These are phyloP conservation scores for Amanita rimosa DNA, from an alignment of 768 basidiomycete species.

Conservation along the genomic window DNA sequence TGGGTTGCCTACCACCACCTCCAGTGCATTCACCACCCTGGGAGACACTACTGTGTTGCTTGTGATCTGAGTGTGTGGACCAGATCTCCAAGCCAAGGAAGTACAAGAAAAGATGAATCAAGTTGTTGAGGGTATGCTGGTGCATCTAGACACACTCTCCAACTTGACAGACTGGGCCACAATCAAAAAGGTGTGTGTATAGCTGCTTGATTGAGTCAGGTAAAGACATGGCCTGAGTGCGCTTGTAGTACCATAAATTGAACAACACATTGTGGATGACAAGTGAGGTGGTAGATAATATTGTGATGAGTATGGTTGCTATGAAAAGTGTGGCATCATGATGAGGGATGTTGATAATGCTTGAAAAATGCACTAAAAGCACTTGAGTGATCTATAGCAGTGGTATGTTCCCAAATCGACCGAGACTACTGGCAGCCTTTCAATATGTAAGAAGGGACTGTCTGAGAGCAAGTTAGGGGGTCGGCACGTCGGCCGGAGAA, in stretches of 20 bases:
- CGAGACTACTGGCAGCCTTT: too few species aligned
- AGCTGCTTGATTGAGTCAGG: not conserved
- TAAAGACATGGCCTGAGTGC: not conserved
- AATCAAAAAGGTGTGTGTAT: constrained; percentile 55
- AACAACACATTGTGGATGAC: constrained; percentile 36
- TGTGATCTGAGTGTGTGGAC: constrained; percentile 54
- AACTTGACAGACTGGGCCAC: constrained; percentile 57
- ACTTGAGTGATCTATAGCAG: too few species aligned
- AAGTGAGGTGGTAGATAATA: constrained; percentile 39
- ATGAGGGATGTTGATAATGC: not conserved
- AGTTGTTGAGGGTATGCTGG: constrained; percentile 47
- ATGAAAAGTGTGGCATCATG: constrained; percentile 55
- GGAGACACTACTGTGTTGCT: constrained; percentile 35
- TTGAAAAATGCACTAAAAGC: too few species aligned
- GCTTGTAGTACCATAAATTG: constrained; percentile 55
- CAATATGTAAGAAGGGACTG: too few species aligned
- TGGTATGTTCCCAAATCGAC: too few species aligned
- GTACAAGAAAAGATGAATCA: constrained; percentile 42
- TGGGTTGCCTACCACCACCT: constrained; percentile 31
- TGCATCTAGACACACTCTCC: constrained; percentile 31
- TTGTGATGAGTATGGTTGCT: constrained; percentile 71
- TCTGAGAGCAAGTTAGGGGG: too few species aligned
- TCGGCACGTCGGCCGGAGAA: too few species aligned
- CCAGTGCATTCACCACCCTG: constrained; percentile 16
- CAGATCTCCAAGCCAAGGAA: constrained; percentile 20